Evolutionary conservation across 2,329 filamentous ascomycete genomes (phyloP), one percentile per base, ranked within the genome.

Genomic region (Ploettnerulaceae sp.): DNA sequence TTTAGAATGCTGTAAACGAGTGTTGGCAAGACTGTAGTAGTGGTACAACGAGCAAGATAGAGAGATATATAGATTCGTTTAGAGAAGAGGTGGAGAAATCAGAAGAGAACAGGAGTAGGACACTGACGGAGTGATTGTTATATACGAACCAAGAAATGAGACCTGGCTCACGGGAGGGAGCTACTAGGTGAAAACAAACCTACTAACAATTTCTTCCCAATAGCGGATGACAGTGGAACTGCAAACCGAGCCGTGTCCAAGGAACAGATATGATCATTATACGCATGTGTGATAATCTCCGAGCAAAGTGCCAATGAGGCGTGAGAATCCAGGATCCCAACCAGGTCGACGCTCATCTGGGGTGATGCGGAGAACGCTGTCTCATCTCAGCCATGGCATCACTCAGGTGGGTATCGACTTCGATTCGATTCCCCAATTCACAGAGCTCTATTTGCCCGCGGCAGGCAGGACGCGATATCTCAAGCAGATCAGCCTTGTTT

Each of bases 1-100:
- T 24, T 12, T 5, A n/a, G 37, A n/a, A 39, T 47, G 48, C 48
- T 35, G 48, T 47, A 47, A 51, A 47, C 48, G 48, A 47, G 45
- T 47, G 44, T 45, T 51, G 31, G 33, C 18, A 22, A 45, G 38
- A 5, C 7, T 24, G 18, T 5, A 6, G 6, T 40, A n/a, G 18
- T 31, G 21, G 21, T 39, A 28, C 12, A 31, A 28, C 5, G 31
- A 36, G 35, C 31, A 32, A 4, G 14, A 20, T 40, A 15, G 20
- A 26, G 4, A 7, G 12, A 29, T 37, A 25, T n/a, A n/a, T n/a
- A n/a, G n/a, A n/a, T n/a, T 28, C 25, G 25, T 28, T 12, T 7
- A 28, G 25, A 28, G 25, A 28, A 15, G 36, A 28, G 32, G 32
- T 29, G 18, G 21, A 24, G 33, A 37, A 22, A 22, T 21, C 39